Evolutionary conservation across 2,329 filamentous ascomycete genomes (phyloP).

Genomic region (Pseudocercospora pini-densiflorae): DNA sequence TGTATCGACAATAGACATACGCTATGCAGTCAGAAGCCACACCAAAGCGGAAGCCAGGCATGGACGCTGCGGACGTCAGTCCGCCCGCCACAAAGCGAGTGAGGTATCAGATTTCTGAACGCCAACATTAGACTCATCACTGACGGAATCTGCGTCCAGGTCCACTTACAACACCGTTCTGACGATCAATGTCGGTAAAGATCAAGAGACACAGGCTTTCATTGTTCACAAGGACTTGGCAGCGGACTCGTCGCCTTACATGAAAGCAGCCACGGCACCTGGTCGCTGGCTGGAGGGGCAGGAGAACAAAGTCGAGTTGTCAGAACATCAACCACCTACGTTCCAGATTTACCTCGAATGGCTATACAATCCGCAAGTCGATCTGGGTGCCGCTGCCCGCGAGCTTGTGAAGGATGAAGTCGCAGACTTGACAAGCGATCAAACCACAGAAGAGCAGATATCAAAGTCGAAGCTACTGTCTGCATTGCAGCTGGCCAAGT

Average conservation of each 20-base stretch:
- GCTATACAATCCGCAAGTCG: conserved; percentile 19
- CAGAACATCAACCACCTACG: conserved; percentile 1
- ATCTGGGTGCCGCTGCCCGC: background rate
- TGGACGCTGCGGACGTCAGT: background rate
- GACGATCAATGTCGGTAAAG: conserved; percentile 17
- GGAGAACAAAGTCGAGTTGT: conserved; percentile 14
- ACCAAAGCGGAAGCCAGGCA: background rate
- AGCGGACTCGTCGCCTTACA: conserved; percentile 19
- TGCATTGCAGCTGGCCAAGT: background rate
- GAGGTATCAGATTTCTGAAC: background rate
- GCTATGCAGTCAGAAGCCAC: background rate
- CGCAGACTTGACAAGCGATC: background rate
- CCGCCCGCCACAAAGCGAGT: background rate
- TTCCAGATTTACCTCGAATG: conserved; percentile 29
- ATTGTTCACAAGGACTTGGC: conserved; percentile 23
- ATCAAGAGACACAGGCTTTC: conserved; percentile 10
- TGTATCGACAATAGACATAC: too few species aligned
- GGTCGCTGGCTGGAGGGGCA: conserved; percentile 12
- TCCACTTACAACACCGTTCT: conserved; percentile 1
- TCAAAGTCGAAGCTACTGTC: too few species aligned
- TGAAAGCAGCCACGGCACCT: conserved; percentile 19
- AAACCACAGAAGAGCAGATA: background rate
- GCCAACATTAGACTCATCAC: background rate
- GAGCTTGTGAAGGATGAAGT: background rate
- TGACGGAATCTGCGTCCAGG: background rate